phyloP scores from a whole-genome alignment of 2,329 filamentous ascomycete genomes.

The Colletotrichum truncatum region DNA sequence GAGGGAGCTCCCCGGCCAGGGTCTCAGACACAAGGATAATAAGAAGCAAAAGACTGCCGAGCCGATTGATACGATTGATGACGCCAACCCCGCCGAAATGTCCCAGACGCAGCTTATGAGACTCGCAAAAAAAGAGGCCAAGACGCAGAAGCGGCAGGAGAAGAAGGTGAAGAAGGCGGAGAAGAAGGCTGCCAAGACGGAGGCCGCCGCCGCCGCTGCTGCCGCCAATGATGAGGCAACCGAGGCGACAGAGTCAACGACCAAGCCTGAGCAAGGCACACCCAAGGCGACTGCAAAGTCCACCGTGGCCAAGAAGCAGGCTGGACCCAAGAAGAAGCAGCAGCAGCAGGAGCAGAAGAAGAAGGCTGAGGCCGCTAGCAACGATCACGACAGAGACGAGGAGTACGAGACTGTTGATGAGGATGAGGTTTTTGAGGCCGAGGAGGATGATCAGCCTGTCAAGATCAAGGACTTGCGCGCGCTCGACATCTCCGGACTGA shows the following conservation, averaged over 20 bases:
- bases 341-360: conserved; percentile 40
- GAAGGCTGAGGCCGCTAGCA: conserved; percentile 15
- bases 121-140: conserved; percentile 35
- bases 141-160: conserved; percentile 54
- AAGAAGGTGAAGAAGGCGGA: conserved; percentile 52
- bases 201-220: background rate
- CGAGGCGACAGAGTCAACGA: too few species aligned
- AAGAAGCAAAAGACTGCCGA: conserved; percentile 63
- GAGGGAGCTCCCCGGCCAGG: conserved; percentile 70
- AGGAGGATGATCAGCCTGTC: conserved; percentile 30
- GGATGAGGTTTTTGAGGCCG: too few species aligned
- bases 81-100: conserved; percentile 33
- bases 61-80: conserved; percentile 25
- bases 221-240: background rate
- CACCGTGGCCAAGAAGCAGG: conserved; percentile 47
- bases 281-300: conserved; percentile 53
- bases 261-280: conserved; percentile 60
- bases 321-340: conserved; percentile 47
- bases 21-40: conserved; percentile 61
- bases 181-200: conserved; percentile 34
- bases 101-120: conserved; percentile 31
- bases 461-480: conserved; percentile 32
- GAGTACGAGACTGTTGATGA: conserved; percentile 27
- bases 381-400: conserved; percentile 28
- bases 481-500: conserved; percentile 39